Evolutionary conservation across 768 basidiomycete genomes (phyloP), one percentile per base, ranked within the genome.

Genomic region (Xanthoconium purpureum): DNA sequence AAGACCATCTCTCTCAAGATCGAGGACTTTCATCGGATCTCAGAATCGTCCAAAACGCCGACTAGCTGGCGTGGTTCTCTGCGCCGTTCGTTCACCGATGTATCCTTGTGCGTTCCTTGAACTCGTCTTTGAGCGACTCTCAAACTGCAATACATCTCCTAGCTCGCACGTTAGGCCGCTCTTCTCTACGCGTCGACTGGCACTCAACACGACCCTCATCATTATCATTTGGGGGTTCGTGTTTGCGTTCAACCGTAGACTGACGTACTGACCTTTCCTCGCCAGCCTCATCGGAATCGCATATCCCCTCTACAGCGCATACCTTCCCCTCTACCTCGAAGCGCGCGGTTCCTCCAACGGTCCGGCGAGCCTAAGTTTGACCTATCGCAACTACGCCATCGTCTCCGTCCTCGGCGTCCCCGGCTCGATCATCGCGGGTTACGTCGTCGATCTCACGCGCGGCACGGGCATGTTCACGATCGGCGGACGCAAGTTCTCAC

Each of bases 211-310:
- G 15, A 64, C 73, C 1, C 63, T 83, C 32, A 80, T 76, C 47
- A 80, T 82, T 53, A 48, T 78, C 11, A 70, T 80, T n/a, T 83
- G 82, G 80, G 78, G 80, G 73, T 80, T 63, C 20, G 74, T 67
- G 2, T 13, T 52, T 9, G 5, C 20, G 29, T 38, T 39, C 20
- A 29, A 12, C 20, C 3, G 15, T 33, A 15, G 28, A 38, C 40
- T 37, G 24, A 33, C 38, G 29, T 39, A 1, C 40, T 63, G 7
- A 62, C 20, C 7, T 13, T 38, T 20, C 12, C 20, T 39, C 28
- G 0, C 32, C 70, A 79, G 74, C 35, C 60, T 79, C 29, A 77
- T 82, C 47, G 82, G 82, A 9, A 74, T 82, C 2, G 81, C 79
- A 8, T 83, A 79, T 60, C 83, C 83, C 6, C 71, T 84, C 3